Evolutionary conservation across 2,329 filamentous ascomycete species (phyloP).

Genomic region (Neonectria neomacrospora): DNA sequence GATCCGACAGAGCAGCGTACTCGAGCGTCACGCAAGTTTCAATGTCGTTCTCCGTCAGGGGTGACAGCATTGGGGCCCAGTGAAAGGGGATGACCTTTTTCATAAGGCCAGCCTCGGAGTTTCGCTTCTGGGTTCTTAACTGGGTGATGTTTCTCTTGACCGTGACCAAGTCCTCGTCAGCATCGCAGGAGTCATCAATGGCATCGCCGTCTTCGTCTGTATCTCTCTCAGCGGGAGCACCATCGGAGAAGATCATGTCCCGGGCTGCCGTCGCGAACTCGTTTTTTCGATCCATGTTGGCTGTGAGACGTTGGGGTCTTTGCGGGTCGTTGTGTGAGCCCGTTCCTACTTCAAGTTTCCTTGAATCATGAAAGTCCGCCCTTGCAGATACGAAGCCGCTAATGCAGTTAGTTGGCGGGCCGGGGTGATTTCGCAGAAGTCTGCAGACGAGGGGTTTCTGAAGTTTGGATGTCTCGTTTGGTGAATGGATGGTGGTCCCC

Average conservation of each 20-base stretch:
- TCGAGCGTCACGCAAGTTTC: conserved; percentile 69
- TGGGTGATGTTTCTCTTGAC: conserved; percentile 55
- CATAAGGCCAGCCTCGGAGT: conserved; percentile 47
- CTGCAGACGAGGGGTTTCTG: conserved; percentile 8
- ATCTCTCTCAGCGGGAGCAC: conserved; percentile 20
- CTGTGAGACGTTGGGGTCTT: neutral
- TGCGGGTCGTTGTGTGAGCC: neutral
- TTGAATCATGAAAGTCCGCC: conserved; percentile 11
- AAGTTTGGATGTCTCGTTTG: conserved; percentile 3
- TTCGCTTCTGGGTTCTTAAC: conserved; percentile 51
- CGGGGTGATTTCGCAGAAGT: neutral
- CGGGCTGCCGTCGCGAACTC: conserved; percentile 45
- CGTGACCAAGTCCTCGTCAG: conserved; percentile 51
- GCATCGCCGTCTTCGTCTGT: conserved; percentile 45
- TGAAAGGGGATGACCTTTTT: conserved; percentile 64
- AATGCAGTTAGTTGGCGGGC: conserved; percentile 20
- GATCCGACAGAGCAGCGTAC: conserved; percentile 63
- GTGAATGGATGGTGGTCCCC: neutral
- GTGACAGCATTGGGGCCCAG: conserved; percentile 72
- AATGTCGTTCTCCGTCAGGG: conserved; percentile 74
- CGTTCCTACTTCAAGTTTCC: neutral
- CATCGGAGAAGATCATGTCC: conserved; percentile 43
- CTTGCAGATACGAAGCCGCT: conserved; percentile 25
- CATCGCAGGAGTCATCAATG: conserved; percentile 54
- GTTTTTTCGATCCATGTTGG: conserved; percentile 38